Base-by-base conservation (phyloP, 2,329 filamentous ascomycete species). In the Clarireedia paspali region DNA sequence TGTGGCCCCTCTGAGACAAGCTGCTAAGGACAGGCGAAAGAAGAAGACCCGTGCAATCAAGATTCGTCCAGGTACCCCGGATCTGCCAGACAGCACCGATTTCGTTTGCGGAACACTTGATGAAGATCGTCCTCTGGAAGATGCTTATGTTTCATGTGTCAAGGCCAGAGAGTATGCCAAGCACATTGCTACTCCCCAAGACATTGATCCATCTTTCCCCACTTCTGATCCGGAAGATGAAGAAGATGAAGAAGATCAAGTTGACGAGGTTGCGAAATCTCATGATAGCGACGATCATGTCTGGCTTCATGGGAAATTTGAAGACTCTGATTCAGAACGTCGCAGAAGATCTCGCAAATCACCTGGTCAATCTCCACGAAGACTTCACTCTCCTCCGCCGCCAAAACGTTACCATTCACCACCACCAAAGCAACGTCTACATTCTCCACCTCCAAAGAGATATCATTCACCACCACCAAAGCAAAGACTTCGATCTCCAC, bases 31-130 rank as follows among this genome's bases (percentile, higher is more conserved):
- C 42, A 36, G 27, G 54, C 46, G 36, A 50, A 61, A 44, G 17
- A 60, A 58, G 55, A 54, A 50, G 24, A 61, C 68, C 50, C 62
- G 62, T 40, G 67, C 68, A 48, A 75, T 78, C 47, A 82, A 79
- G 60, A 83, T 85, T 63, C 85, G 85, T 23, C 79, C 83, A 40
- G 79, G 80, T 24, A 88, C 87, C 1, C 89, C 89, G 2, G 90
- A 96, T 68, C 77, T 99, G 10, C 94, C 94, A 1, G 94, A 99
- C 70, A 96, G 91, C 72, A 97, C 94, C 14, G 94, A 99, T 70
- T 99, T 99, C 63, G 94, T 99, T n/a, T 97, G 94, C 67, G 94
- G 94, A 57, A 99, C 94, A 1, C 78, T 99, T 20, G 94, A 99
- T 63, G 94, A 99, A 71, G 94, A 99, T 67, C 85, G 90, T 46